phyloP scores from a whole-genome alignment of 371 early-diverging fungal genomes.

The Batrachochytrium dendrobatidis region DNA sequence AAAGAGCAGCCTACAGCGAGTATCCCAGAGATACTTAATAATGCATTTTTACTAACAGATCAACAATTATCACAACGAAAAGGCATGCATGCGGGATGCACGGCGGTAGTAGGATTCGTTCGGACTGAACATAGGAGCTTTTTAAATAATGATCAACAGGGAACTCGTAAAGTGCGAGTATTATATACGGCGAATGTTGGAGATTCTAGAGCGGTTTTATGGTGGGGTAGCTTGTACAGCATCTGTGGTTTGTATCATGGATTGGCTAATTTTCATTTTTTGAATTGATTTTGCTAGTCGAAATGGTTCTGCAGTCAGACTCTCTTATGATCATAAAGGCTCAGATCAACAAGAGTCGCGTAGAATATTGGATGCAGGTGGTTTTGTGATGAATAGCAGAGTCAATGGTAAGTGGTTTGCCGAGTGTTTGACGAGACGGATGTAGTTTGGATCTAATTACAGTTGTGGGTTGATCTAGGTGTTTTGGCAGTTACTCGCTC shows the following conservation, averaged over 20 bases:
- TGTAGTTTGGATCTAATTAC: background rate
- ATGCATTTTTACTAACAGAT: constrained; percentile 79
- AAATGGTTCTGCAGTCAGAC: constrained; percentile 72
- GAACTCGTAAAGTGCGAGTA: constrained; percentile 51
- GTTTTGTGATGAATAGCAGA: constrained; percentile 92
- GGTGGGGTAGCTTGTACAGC: constrained; percentile 36
- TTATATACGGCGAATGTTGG: constrained; percentile 94
- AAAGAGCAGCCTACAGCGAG: constrained; percentile 41
- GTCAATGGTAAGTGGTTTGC: constrained; percentile 74
- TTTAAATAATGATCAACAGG: too few species aligned
- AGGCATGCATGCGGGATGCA: constrained; percentile 81
- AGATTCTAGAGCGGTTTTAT: constrained; percentile 89
- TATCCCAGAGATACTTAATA: constrained; percentile 76
- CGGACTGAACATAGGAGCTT: constrained; percentile 38
- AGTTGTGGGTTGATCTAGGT: constrained; percentile 43
- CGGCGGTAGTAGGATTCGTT: constrained; percentile 80
- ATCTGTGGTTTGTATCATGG: background rate
- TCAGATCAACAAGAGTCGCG: constrained; percentile 80
- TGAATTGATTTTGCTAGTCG: constrained; percentile 47
- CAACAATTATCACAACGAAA: constrained; percentile 62
- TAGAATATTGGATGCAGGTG: constrained; percentile 85
- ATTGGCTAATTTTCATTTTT: background rate
- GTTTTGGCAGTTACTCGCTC: constrained; percentile 96
- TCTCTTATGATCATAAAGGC: constrained; percentile 97
- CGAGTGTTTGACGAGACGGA: background rate